phyloP scores from a whole-genome alignment of 2,329 filamentous ascomycete genomes.

The Trichoderma sp. region DNA sequence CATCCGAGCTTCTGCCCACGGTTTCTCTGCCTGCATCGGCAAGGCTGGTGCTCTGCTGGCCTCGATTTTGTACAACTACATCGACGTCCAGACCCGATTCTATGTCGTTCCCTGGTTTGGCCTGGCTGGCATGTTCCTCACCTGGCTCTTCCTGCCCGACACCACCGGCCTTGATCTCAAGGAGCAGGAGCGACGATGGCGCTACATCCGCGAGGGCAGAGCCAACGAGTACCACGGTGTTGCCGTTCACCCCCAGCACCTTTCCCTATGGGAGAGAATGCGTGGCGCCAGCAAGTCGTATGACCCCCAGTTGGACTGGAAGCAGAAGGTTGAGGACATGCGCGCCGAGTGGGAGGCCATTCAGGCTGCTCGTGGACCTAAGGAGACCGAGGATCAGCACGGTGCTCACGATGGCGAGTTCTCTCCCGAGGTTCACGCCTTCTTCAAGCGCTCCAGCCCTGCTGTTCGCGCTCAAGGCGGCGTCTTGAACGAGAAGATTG shows the following conservation, averaged over 20 bases:
- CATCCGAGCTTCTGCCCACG: constrained; percentile 89
- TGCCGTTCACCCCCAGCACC: constrained; percentile 84
- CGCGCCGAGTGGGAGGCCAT: constrained; percentile 61
- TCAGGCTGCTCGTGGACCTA: constrained; percentile 49
- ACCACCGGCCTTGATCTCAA: constrained; percentile 95
- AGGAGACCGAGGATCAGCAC: constrained; percentile 48
- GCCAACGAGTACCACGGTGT: constrained; percentile 88
- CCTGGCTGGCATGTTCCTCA: constrained; percentile 80
- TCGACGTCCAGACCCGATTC: constrained; percentile 80
- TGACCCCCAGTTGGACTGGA: constrained; percentile 78
- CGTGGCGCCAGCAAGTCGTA: constrained; percentile 79
- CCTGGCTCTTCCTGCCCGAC: constrained; percentile 86
- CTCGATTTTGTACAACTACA: constrained; percentile 93
- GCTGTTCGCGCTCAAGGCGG: constrained; percentile 26
- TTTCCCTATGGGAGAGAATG: constrained; percentile 85
- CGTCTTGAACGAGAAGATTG: constrained; percentile 36
- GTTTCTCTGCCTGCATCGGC: constrained; percentile 87
- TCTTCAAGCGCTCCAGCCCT: constrained; percentile 51
- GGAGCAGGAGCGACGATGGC: constrained; percentile 94
- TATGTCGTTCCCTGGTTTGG: constrained; percentile 96
- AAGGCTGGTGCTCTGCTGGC: constrained; percentile 87
- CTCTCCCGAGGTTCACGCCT: constrained; percentile 55
- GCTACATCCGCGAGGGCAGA: constrained; percentile 76
- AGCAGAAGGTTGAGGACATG: constrained; percentile 84
- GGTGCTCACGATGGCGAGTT: constrained; percentile 52